These are phyloP conservation scores for Yamadazyma aaseri DNA, from an alignment of 1,139 yeast genomes.

Conservation along the genomic window DNA sequence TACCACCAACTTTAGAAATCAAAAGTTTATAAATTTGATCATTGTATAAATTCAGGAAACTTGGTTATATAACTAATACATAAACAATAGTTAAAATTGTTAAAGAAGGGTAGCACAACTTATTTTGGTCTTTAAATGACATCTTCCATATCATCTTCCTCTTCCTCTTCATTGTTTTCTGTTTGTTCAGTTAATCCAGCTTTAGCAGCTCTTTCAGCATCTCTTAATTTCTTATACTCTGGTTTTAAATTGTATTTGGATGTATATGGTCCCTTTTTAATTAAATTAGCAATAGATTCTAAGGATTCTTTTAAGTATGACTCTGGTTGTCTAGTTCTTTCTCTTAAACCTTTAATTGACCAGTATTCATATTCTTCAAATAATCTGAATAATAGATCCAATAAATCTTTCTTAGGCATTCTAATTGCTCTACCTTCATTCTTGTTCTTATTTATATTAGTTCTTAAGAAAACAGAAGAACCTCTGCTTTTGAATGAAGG, in stretches of 20 bases:
- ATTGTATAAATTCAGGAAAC: slow-evolving; percentile 17
- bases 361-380: slow-evolving; percentile 96
- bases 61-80: slow-evolving; percentile 2
- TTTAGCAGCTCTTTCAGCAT: slow-evolving; percentile 70
- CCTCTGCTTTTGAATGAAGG: slow-evolving; percentile 72
- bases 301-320: slow-evolving; percentile 86
- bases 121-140: slow-evolving; percentile 32
- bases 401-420: slow-evolving; percentile 88
- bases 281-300: slow-evolving; percentile 85
- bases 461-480: slow-evolving; percentile 59
- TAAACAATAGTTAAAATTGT: slow-evolving; percentile 2
- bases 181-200: slow-evolving; percentile 45
- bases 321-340: slow-evolving; percentile 95
- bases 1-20: slow-evolving; percentile 91
- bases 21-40: slow-evolving; percentile 53
- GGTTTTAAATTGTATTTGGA: slow-evolving; percentile 86
- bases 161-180: slow-evolving; percentile 45
- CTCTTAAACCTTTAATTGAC: slow-evolving; percentile 92
- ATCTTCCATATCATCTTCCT: slow-evolving; percentile 46
- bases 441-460: slow-evolving; percentile 31
- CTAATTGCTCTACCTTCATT: slow-evolving; percentile 88
- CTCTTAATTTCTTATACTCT: slow-evolving; percentile 80
- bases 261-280: slow-evolving; percentile 95
- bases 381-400: slow-evolving; percentile 82
- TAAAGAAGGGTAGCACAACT: too few species aligned